Evolutionary conservation across 345 rosid genomes (phyloP), one percentile per base, ranked within the genome.

Genomic region (Eucalyptus polyanthemos): DNA sequence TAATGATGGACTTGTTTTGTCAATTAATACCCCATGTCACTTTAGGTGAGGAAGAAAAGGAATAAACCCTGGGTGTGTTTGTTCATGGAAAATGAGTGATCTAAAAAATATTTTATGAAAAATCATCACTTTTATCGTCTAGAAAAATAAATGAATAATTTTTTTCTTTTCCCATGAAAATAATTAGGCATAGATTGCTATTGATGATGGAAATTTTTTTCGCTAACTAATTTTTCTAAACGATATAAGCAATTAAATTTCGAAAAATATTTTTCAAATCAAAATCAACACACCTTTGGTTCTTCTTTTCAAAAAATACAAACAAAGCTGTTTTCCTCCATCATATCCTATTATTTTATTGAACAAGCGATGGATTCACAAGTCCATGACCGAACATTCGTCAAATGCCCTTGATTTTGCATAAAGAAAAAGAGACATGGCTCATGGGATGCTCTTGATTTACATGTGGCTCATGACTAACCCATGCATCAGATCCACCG

Each of bases 121-220:
- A 53, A 53, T 0, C 1, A 53, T 53, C 2, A 0, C 1, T 3
- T 53, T 0, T 19, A 3, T 53, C 0, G 0, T 53, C 22, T 19
- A 53, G 9, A 53, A 53, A 53, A 53, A 53, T 53, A 0, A 53
- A 53, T 53, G 10, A 17, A 19, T 19, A 0, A 0, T 3, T 50
- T 50, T 50, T 51, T 53, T 19, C 0, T 19, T 17, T 51, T 2
- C 22, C 0, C 56, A 51, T 0, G 56, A 19, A 53, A 53, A 0
- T 7, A 53, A 0, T 53, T 19, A 53, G 24, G 58, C 9, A 0
- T 0, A 53, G 24, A 53, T 53, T 53, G 0, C 1, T 3, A 19
- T 53, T 0, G 11, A 53, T 19, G 58, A 53, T 53, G 2, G 3
- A 53, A 51, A 0, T 16, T 3, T 16, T 7, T 53, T 53, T 53